Percentiles rank a stretch among this genome's conserved stretches.
phyloP scores from a whole-genome alignment of 192 early-diverging fungal genomes.

The Gorgonomyces haynaldii region DNA sequence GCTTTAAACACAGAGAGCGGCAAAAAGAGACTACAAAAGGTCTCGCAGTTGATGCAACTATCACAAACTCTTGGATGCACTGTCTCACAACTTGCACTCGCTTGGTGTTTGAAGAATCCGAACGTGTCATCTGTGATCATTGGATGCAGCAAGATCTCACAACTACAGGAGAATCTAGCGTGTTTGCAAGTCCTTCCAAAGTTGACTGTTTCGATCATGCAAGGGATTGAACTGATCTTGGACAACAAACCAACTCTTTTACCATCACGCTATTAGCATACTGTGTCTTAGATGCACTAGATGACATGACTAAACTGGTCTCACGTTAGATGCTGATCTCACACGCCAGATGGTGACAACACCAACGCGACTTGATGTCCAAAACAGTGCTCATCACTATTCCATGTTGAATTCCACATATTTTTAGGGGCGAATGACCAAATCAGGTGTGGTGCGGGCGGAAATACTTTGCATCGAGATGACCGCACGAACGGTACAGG shows the following conservation, averaged over 20 bases:
- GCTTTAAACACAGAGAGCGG: slow-evolving; percentile 36
- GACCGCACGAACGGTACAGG: too few species aligned
- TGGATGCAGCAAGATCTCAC: slow-evolving; percentile 53
- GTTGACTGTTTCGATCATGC: slow-evolving; percentile 59
- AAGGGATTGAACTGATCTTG: slow-evolving; percentile 55
- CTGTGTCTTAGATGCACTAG: too few species aligned
- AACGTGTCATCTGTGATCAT: slow-evolving; percentile 41
- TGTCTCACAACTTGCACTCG: slow-evolving; percentile 56
- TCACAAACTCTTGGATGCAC: slow-evolving; percentile 46
- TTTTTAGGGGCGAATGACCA: too few species aligned
- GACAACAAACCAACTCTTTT: slow-evolving; percentile 66
- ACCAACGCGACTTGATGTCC: too few species aligned
- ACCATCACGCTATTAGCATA: too few species aligned
- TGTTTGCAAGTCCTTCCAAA: slow-evolving; percentile 41
- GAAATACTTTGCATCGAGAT: too few species aligned
- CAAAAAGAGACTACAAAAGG: slow-evolving; percentile 52
- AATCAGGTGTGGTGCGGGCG: too few species aligned
- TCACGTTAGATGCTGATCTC: too few species aligned
- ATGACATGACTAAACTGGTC: too few species aligned
- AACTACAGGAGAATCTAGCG: slow-evolving; percentile 67
- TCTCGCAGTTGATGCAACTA: slow-evolving; percentile 40
- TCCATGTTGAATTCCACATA: too few species aligned
- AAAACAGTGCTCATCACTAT: too few species aligned
- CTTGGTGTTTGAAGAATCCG: slow-evolving; percentile 64
- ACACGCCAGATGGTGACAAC: too few species aligned